Evolutionary conservation across 108 stramenopile species (phyloP), one percentile per base, ranked within the genome.

Genomic region (Fragilaria crotonensis): DNA sequence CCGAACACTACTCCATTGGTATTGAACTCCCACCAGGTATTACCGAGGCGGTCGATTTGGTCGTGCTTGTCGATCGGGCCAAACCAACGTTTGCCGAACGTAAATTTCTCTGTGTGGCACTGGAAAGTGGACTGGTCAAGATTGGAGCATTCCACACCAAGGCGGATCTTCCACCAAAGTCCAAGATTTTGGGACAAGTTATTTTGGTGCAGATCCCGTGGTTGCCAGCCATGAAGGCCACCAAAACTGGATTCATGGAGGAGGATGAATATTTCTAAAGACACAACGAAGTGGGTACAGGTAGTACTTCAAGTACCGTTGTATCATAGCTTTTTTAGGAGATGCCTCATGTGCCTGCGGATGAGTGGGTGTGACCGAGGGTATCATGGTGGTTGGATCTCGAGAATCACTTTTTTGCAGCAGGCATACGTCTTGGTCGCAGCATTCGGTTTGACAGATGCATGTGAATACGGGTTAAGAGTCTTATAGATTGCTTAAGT

Each of bases 171-270:
- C 90, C 87, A 2, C 44, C 48, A 20, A 70, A 64, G 30, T 45
- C 75, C 7, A 79, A 74, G 30, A 92, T 92, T 69, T 54, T 86
- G 54, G 90, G 90, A 22, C 82, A 80, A 32, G 84, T 88, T 3
- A 67, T 62, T n/a, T 49, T 92, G 49, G 84, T 85, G 17, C 90
- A 92, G 60, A 70, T 92, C 49, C 86, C 90, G 29, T 92, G 90
- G 90, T 61, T 92, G 57, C 90, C 90, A n/a, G 63, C 68, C 47
- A 92, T 92, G 90, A 64, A 80, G 47, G 76, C 75, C 33, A 86
- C 81, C 48, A 92, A 80, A 54, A 75, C 90, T 23, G 90, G 90
- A 32, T 88, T 92, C 66, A 70, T 84, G 69, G 90, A 92, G 62
- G 87, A 72, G 18, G 87, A 92, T 67, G 81, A 84, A 48, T 84